Evolutionary conservation across 176 grass and related monocot genomes (phyloP).

Genomic region (bread wheat (Triticum aestivum)): DNA sequence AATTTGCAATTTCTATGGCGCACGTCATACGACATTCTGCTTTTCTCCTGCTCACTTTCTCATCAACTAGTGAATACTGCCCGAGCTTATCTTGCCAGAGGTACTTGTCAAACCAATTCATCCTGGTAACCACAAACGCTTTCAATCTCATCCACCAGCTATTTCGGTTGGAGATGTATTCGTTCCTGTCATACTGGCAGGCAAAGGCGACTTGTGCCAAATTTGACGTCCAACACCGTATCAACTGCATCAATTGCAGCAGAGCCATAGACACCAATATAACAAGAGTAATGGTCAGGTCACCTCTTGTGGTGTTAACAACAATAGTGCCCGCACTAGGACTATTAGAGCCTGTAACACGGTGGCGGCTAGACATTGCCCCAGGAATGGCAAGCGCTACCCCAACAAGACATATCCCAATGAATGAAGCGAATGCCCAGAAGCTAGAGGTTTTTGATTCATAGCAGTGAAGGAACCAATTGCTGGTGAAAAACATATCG

Average conservation of each 20-base stretch:
- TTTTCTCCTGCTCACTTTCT: too few relatives aligned
- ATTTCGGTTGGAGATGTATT: too few relatives aligned
- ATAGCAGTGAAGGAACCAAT: neutral
- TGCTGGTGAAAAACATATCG: neutral
- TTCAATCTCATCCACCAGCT: conserved; percentile 15
- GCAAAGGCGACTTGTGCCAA: neutral
- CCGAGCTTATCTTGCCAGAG: conserved; percentile 2
- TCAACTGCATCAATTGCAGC: neutral
- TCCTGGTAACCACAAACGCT: neutral
- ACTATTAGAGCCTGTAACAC: too few relatives aligned
- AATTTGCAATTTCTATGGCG: too few relatives aligned
- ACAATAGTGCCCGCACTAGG: neutral
- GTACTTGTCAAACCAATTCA: conserved; percentile 19
- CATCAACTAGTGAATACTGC: neutral
- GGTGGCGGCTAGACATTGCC: neutral
- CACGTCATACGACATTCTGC: too few relatives aligned
- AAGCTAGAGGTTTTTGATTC: neutral
- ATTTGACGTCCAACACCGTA: conserved; percentile 21
- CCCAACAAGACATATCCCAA: conserved; percentile 15
- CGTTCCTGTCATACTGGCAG: neutral
- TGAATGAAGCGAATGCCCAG: neutral
- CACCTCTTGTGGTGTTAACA: neutral
- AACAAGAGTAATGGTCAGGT: neutral
- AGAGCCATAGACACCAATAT: conserved; percentile 19
- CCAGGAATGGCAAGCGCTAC: neutral